Evolutionary conservation across 805 yeast genomes (phyloP), one percentile per base, ranked within the genome.

Genomic region (Kodamaea neixiangensis): DNA sequence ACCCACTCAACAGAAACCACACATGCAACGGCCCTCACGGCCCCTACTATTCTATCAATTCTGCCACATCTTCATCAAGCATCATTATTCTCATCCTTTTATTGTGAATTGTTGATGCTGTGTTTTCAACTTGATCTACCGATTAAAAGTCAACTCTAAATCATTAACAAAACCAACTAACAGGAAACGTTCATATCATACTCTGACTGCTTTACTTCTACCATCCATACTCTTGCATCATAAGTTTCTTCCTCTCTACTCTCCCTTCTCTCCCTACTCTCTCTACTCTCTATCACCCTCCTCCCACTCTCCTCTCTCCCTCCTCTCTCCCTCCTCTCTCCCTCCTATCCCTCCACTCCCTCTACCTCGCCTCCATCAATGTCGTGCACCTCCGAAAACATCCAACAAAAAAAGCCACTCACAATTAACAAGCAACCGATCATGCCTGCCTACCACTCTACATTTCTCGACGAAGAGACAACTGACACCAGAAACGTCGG

Each of bases 371-470:
- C 31, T 13, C 31, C 7, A 13, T 7, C 31, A 25, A 25, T 25
- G 31, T 25, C 31, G 31, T 25, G 31, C 31, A 25, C 31, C 31
- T 25, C 13, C 31, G 11, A 25, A 25, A 25, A 25, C 3, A 5
- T 3, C 31, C 31, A 25, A 25, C 31, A 25, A 25, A 25, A 25
- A 25, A 25, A 7, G 10, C 31, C 31, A 25, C 31, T 25, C 31
- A 25, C 10, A 25, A 9, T 13, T 25, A 25, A 4, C 20, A 37
- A 37, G n/a, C 19, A 37, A 14, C 33, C 38, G 22, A 31, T 14
- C 47, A 74, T 74, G 79, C 79, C 79, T 76, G 94, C 93, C 7
- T 87, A 85, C 61, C 94, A 88, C 63, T 87, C 94, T 15, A 87
- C 94, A 1, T 87, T 87, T 62, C 75, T 85, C 31, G 80, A 79